Evolutionary conservation across 2,329 filamentous ascomycete species (phyloP), one percentile per base, ranked within the genome.

Genomic region (Trichoderma sp.): DNA sequence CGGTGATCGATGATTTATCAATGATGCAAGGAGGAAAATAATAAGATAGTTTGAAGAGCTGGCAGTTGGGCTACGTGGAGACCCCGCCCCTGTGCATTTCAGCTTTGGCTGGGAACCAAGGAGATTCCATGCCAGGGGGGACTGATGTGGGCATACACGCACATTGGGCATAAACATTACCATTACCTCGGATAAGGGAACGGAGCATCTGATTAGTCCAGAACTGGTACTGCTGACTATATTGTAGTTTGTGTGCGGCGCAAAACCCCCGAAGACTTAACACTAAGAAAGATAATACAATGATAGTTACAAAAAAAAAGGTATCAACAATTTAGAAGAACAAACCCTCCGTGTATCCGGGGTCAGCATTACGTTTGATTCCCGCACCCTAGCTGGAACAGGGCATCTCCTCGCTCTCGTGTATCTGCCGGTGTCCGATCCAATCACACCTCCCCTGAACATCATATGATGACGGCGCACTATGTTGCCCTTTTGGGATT

Each of bases 401-500:
- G 24, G 47, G 15, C 30, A 56, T 56, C 43, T 34, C 43, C 28
- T 53, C 28, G n/a, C 53, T 24, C 28, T 34, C 15, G 39, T 34
- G 18, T 15, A 18, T 67, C 28, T 53, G 21, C 26, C 30, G 9
- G 2, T 24, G 24, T 24, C 24, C 24, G 24, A 24, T 24, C 66
- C 28, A 32, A 43, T 70, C 60, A 14, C 14, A 21, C 4, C 32
- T 32, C 24, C 43, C 43, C 58, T 26, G 24, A 34, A 28, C 53
- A 21, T 57, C 18, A 34, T 62, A 28, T 28, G 43, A n/a, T 24
- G 26, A 26, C 14, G 4, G 57, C n/a, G 43, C 70, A 72, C 66
- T 7, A 61, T 58, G 58, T 47, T 6, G 26, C 60, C 60, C 24
- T 43, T 58, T 74, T 78, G 9, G 80, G 80, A 73, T 71, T 76